These are phyloP conservation scores for Pyracantha coccinea DNA, from an alignment of 331 rosid genomes.

Conservation along the genomic window DNA sequence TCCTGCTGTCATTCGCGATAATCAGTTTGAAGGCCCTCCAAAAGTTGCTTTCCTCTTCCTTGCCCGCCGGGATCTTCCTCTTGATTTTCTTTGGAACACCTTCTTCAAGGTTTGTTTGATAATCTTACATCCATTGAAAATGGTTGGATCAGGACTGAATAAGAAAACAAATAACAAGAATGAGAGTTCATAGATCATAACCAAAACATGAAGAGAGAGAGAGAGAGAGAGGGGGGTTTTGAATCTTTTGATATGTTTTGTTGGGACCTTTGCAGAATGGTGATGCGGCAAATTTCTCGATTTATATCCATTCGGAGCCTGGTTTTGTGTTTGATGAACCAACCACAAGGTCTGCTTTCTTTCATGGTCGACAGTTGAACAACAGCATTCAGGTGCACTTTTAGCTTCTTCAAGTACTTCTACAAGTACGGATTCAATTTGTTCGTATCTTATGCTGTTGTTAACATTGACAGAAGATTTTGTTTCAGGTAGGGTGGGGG, in stretches of 20 bases:
- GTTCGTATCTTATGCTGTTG: not conserved
- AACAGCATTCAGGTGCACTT: constrained; percentile 65
- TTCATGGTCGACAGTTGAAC: constrained; percentile 58
- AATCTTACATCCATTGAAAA: not conserved
- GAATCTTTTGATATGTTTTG: not conserved
- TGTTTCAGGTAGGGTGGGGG: constrained; percentile 46
- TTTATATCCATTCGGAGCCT: constrained; percentile 75
- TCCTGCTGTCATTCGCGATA: constrained; percentile 9
- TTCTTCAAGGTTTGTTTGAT: constrained; percentile 62
- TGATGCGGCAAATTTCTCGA: constrained; percentile 54
- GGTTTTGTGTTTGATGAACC: constrained; percentile 71
- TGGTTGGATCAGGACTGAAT: no score
- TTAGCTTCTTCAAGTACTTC: not conserved
- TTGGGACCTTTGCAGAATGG: constrained; percentile 40
- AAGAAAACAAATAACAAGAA: no score
- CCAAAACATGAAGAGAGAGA: not conserved
- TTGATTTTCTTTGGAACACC: constrained; percentile 83
- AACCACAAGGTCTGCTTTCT: constrained; percentile 62
- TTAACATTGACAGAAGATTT: not conserved
- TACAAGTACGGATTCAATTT: not conserved
- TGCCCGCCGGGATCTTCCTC: constrained; percentile 62
- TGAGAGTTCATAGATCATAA: not conserved
- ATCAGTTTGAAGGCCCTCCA: constrained; percentile 40
- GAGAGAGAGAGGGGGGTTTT: no score
- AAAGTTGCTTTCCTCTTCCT: constrained; percentile 86